These are phyloP conservation scores for Fusarium multiceps DNA, from an alignment of 2,329 filamentous ascomycete genomes.

Conservation along the genomic window DNA sequence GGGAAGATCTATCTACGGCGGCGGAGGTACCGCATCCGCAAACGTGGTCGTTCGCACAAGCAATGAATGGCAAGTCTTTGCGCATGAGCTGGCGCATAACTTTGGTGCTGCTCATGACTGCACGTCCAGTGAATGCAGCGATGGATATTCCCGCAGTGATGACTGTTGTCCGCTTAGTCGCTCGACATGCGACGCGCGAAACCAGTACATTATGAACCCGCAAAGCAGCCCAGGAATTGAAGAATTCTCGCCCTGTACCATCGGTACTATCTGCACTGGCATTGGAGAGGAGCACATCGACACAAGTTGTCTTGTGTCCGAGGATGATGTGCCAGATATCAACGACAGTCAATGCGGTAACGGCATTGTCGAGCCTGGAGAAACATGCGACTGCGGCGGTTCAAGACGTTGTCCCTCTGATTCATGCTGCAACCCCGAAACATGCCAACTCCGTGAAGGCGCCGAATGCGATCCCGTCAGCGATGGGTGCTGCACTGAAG, in stretches of 20 bases:
- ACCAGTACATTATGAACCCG: conserved; percentile 88
- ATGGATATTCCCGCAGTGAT: neutral
- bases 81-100: conserved; percentile 83
- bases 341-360: conserved; percentile 86
- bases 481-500: conserved; percentile 26
- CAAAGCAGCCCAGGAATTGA: conserved; percentile 76
- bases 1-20: conserved; percentile 51
- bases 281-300: conserved; percentile 79
- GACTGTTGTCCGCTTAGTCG: conserved; percentile 77
- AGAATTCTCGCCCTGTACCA: conserved; percentile 80
- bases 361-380: conserved; percentile 50
- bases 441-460: conserved; percentile 11
- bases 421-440: conserved; percentile 25
- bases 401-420: neutral
- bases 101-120: conserved; percentile 38
- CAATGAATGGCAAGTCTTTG: conserved; percentile 89
- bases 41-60: conserved; percentile 79
- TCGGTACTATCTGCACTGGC: conserved; percentile 88
- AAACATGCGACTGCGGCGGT: conserved; percentile 28
- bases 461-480: conserved; percentile 22
- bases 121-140: conserved; percentile 13
- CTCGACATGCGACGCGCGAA: conserved; percentile 74
- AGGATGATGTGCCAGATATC: conserved; percentile 81
- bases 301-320: conserved; percentile 72
- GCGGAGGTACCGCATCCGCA: conserved; percentile 88